Conservation (phyloP, 306 rosid genomes). For the Lotus japonicus region DNA sequence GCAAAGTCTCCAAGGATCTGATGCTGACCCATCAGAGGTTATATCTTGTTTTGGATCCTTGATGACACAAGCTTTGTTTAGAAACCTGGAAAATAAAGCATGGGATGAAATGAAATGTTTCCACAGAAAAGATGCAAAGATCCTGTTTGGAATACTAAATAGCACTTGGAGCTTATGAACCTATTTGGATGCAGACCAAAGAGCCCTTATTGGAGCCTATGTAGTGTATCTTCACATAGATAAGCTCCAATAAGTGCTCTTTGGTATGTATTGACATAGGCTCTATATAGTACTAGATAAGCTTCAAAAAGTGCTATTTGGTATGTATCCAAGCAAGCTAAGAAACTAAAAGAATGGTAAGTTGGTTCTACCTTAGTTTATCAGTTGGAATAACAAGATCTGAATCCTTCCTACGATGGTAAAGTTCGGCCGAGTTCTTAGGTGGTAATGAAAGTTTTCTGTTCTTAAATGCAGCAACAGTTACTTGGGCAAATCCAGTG, state of each 20-base stretch:
- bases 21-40: conserved; percentile 45
- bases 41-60: conserved; percentile 39
- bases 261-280: too few species aligned
- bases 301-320: too few species aligned
- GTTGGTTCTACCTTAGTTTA: conserved; percentile 45
- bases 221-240: too few species aligned
- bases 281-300: too few species aligned
- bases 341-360: neutral
- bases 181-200: too few species aligned
- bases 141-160: too few species aligned
- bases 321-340: neutral
- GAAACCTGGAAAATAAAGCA: conserved; percentile 28
- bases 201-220: too few species aligned
- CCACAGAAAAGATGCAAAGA: too few species aligned
- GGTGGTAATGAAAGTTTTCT: conserved; percentile 38
- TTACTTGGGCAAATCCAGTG: conserved; percentile 46
- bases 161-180: too few species aligned
- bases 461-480: conserved; percentile 40
- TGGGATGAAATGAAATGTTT: neutral
- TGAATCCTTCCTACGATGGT: conserved; percentile 37
- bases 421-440: conserved; percentile 18
- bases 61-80: conserved; percentile 59
- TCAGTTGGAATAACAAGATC: conserved; percentile 39
- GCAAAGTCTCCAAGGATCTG: conserved; percentile 59
- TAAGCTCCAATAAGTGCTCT: too few species aligned